Evolutionary conservation across 192 early-diverging fungal species (phyloP), one percentile per base, ranked within the genome.

Genomic region (Coemansia sp.): DNA sequence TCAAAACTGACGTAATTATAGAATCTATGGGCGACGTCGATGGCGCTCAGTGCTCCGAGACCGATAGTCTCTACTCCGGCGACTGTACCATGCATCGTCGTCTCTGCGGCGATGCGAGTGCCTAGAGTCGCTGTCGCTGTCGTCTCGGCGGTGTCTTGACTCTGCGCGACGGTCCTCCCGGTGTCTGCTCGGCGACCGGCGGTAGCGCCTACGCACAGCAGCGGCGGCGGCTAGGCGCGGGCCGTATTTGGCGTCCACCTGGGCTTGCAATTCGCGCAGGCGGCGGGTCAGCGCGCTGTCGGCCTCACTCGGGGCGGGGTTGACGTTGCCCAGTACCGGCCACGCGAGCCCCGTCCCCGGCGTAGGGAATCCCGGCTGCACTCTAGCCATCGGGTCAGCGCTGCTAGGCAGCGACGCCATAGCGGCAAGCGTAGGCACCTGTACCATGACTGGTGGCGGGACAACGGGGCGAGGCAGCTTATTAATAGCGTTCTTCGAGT

Each of bases 401-500:
- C 25, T 51, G 46, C 69, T 62, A 11, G 76, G 76, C 42, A 78
- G 61, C 45, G 67, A 73, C 12, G 76, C 76, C n/a, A 62, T 67
- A 42, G 76, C 76, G 6, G 76, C 76, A 58, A 78, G 25, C 4
- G 76, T 73, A 2, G 76, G 76, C 38, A 70, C 76, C 21, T 59
- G 57, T 15, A 31, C 12, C 64, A 19, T 32, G 50, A 9, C 25
- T 4, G 17, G 8, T 15, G 41, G 39, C 15, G 42, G 34, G 3
- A 11, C 27, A 17, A 27, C 48, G 31, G 10, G 55, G 29, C 63
- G 17, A 1, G n/a, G 66, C 1, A 78, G 83, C 64, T 93, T 93
- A 64, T 88, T 91, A 61, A 93, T 93, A 0, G 90, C 85, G 65
- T 91, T 92, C 70, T 92, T 93, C 8, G 90, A 89, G 66, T 87